A percentile compares a stretch with the other conserved stretches of the same genome.
Evolutionary conservation across 306 rosid genomes (phyloP).

Genomic region (Vigna reflexopilosa): DNA sequence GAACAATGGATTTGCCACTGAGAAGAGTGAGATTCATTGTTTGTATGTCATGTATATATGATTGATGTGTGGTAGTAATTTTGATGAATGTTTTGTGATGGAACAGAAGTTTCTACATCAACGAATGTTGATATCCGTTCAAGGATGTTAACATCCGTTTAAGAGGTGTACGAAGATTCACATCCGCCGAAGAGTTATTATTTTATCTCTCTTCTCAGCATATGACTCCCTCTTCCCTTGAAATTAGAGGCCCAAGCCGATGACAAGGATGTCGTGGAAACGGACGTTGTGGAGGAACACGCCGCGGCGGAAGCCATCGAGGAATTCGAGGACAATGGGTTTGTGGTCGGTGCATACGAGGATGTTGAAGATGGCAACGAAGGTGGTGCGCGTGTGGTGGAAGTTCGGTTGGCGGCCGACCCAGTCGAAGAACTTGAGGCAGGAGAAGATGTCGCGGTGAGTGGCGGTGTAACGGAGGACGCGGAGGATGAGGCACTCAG

Average conservation of each 20-base stretch:
- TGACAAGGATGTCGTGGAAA: slow-evolving; percentile 65
- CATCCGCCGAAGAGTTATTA: too few relatives aligned
- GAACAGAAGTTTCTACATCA: too few relatives aligned
- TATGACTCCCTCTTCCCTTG: too few relatives aligned
- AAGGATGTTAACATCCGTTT: too few relatives aligned
- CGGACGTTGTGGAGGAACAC: slow-evolving; percentile 33
- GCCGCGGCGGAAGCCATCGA: slow-evolving; percentile 40
- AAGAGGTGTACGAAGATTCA: too few relatives aligned
- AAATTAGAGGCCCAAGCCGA: slow-evolving; percentile 50
- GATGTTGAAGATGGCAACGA: slow-evolving; percentile 65
- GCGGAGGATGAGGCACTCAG: too few relatives aligned
- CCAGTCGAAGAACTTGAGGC: slow-evolving; percentile 66
- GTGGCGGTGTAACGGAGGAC: too few relatives aligned
- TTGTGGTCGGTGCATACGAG: slow-evolving; percentile 56
- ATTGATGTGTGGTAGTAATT: too few relatives aligned
- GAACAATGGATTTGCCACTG: slow-evolving; percentile 89
- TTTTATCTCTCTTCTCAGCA: too few relatives aligned
- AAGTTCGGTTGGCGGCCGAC: slow-evolving; percentile 76
- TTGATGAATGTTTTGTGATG: too few relatives aligned
- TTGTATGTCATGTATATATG: background rate
- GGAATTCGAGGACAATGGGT: slow-evolving; percentile 53
- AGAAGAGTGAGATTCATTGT: slow-evolving; percentile 66
- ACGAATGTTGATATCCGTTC: too few relatives aligned
- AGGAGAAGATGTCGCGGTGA: too few relatives aligned
- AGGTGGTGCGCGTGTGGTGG: slow-evolving; percentile 71